Percentiles rank a stretch among this genome's conserved stretches.
Conservation (phyloP, 169 alveolate genomes). For the Eimeria falciformis region DNA sequence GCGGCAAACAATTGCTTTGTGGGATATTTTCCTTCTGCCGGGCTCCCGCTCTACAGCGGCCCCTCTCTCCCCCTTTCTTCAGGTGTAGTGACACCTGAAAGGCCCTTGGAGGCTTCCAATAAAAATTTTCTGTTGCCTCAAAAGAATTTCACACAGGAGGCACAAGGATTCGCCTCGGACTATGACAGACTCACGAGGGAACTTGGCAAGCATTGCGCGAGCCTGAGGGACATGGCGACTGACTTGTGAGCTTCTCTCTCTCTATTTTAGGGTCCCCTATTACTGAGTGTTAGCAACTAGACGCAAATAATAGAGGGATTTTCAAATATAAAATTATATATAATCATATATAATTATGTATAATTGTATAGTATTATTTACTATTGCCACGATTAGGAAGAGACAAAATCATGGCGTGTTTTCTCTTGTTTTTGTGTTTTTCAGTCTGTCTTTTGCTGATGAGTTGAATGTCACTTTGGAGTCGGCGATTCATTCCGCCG, state of each 20-base stretch:
- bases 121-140: neutral
- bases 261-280: too few species aligned
- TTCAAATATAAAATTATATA: too few species aligned
- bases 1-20: constrained; percentile 9
- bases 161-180: constrained; percentile 65
- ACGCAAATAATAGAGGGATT: too few species aligned
- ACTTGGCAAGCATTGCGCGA: constrained; percentile 29
- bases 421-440: neutral
- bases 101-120: neutral
- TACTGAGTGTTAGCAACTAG: too few species aligned
- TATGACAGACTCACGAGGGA: constrained; percentile 71
- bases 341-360: too few species aligned
- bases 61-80: constrained; percentile 24
- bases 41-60: constrained; percentile 13
- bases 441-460: constrained; percentile 35
- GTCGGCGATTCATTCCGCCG: constrained; percentile 50
- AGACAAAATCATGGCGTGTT: neutral
- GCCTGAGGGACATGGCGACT: constrained; percentile 27
- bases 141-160: neutral
- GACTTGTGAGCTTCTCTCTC: constrained; percentile 8
- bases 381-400: too few species aligned
- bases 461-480: constrained; percentile 49
- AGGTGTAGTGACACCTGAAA: neutral
- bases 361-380: too few species aligned
- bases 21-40: constrained; percentile 9